Conservation (phyloP, 164 flowering plant species). For the Umbilicus rupestris region DNA sequence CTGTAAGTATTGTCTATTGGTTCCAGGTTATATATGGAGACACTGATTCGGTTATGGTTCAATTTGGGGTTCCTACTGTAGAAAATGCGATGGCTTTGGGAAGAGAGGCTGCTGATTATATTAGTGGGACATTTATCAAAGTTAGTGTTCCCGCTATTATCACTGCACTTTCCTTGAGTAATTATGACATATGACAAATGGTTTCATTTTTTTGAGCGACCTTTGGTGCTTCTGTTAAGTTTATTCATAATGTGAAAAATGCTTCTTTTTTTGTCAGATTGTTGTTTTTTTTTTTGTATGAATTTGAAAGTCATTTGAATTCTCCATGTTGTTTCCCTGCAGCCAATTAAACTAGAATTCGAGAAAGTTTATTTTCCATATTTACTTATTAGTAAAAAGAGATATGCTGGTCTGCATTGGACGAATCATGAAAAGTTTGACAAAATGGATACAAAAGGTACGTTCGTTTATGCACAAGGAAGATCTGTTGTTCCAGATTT, state of each 20-base stretch:
- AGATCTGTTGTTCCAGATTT: neutral
- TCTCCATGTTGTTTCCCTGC: conserved; percentile 15
- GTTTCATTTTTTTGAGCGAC: neutral
- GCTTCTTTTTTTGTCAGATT: too few relatives aligned
- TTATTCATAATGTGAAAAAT: too few relatives aligned
- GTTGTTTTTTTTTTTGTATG: neutral
- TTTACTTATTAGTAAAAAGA: conserved; percentile 90
- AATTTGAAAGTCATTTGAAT: neutral
- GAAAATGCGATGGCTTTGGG: conserved; percentile 89
- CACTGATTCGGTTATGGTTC: conserved; percentile 99
- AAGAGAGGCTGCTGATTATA: conserved; percentile 88
- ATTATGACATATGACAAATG: neutral
- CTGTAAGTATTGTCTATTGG: neutral
- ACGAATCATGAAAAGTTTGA: conserved; percentile 85
- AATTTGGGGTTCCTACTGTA: conserved; percentile 78
- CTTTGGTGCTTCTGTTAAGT: neutral
- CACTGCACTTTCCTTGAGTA: neutral
- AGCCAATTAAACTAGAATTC: conserved; percentile 98
- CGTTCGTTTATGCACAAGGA: neutral
- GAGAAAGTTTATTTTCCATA: conserved; percentile 98
- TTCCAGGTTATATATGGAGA: conserved; percentile 92
- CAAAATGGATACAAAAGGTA: conserved; percentile 99
- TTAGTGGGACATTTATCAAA: conserved; percentile 77
- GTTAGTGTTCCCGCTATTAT: conserved; percentile 21
- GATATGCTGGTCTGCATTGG: conserved; percentile 96